Evolutionary conservation across 306 rosid genomes (phyloP).

Genomic region (Castanea crenata): DNA sequence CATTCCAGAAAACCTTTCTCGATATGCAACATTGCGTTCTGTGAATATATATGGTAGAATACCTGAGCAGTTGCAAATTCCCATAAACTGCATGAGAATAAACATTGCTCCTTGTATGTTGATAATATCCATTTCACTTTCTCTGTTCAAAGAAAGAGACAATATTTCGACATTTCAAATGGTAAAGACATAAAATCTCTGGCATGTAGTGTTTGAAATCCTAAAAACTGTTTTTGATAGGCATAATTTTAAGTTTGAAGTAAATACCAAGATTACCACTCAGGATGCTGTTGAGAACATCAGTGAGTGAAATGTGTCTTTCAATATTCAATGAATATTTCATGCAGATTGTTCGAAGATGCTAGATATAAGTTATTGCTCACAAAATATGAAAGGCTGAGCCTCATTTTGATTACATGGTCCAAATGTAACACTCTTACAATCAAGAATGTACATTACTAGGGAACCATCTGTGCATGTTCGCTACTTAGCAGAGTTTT

Average conservation of each 20-base stretch:
- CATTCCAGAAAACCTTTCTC: conserved; percentile 40
- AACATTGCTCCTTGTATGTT: conserved; percentile 24
- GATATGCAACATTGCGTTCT: conserved; percentile 26
- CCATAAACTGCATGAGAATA: conserved; percentile 17
- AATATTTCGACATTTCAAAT: not conserved
- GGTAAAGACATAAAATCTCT: not conserved
- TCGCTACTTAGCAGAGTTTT: too few species aligned
- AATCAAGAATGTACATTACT: too few species aligned
- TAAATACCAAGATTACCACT: not conserved
- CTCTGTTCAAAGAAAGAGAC: not conserved
- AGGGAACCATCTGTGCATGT: too few species aligned
- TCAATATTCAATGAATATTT: not conserved
- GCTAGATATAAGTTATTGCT: too few species aligned
- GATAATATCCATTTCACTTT: conserved; percentile 12
- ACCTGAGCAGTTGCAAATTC: conserved; percentile 20
- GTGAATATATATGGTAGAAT: conserved; percentile 18
- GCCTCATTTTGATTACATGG: too few species aligned
- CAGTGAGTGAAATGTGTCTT: not conserved
- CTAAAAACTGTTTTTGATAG: not conserved
- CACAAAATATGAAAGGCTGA: too few species aligned
- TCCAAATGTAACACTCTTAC: too few species aligned
- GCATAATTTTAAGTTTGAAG: not conserved
- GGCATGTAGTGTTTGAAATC: not conserved
- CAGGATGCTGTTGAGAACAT: not conserved
- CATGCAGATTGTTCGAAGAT: not conserved